Evolutionary conservation across 305 asterid species (phyloP).

Genomic region (Fraxinus angustifolia): DNA sequence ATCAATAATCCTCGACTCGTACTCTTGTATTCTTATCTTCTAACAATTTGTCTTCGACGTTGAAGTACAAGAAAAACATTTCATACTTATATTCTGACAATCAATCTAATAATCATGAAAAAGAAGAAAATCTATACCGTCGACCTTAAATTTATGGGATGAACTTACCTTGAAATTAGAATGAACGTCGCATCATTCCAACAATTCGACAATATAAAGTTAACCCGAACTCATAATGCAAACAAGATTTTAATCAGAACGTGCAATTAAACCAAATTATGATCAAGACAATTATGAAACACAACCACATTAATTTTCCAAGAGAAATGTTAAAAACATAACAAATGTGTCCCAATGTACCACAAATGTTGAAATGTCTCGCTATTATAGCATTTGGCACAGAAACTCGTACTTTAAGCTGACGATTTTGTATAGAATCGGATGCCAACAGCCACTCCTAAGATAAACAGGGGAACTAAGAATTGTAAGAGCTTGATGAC

Average conservation of each 20-base stretch:
- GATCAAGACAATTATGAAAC: not conserved
- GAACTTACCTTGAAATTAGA: not conserved
- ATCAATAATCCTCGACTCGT: too few relatives aligned
- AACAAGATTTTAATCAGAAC: not conserved
- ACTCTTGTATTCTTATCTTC: not conserved
- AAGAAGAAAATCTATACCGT: not conserved
- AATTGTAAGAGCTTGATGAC: conserved; percentile 77
- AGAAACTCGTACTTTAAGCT: conserved; percentile 30
- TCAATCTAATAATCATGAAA: not conserved
- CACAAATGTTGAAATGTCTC: not conserved
- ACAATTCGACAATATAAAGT: not conserved
- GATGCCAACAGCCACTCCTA: conserved; percentile 72
- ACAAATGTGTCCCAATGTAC: not conserved
- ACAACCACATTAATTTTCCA: not conserved
- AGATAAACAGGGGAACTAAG: conserved; percentile 70
- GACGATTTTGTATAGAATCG: conserved; percentile 74
- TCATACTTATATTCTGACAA: not conserved
- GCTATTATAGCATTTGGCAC: conserved; percentile 7
- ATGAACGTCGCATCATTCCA: not conserved
- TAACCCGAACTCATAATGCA: not conserved
- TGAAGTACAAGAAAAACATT: not conserved
- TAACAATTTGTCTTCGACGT: not conserved
- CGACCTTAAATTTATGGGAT: not conserved
- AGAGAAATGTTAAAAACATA: not conserved
- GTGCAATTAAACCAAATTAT: not conserved